Conservation (phyloP, 2,329 filamentous ascomycete genomes). For the Sclerotinia glacialis region DNA sequence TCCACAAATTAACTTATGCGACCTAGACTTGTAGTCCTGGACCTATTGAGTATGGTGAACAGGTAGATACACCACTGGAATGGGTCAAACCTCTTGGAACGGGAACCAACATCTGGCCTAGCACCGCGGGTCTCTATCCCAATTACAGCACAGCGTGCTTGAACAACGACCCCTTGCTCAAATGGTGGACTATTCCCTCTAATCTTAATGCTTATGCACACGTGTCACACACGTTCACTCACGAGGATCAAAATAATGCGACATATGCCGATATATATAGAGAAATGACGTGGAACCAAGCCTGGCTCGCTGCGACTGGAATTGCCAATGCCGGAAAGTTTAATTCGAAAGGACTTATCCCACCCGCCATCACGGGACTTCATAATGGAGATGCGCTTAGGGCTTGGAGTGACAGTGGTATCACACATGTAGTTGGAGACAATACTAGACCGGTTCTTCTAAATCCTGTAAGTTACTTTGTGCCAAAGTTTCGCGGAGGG, state of each 20-base stretch:
- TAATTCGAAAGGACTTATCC: constrained; percentile 55
- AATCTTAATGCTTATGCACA: constrained; percentile 56
- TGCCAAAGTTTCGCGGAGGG: not conserved
- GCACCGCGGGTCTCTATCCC: constrained; percentile 31
- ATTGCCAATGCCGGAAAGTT: constrained; percentile 48
- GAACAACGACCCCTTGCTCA: constrained; percentile 48
- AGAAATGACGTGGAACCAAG: constrained; percentile 60
- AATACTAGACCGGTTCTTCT: constrained; percentile 56
- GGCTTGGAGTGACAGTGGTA: constrained; percentile 59
- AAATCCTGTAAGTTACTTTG: constrained; percentile 47
- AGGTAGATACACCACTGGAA: constrained; percentile 47
- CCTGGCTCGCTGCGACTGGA: constrained; percentile 55
- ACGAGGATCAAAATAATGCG: constrained; percentile 57
- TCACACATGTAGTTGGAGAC: constrained; percentile 59
- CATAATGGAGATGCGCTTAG: constrained; percentile 62
- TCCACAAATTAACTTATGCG: not conserved
- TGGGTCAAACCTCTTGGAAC: constrained; percentile 49
- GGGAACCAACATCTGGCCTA: constrained; percentile 50
- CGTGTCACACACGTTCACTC: constrained; percentile 62
- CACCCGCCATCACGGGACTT: constrained; percentile 61
- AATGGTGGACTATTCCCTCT: constrained; percentile 51
- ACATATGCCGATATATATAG: constrained; percentile 55
- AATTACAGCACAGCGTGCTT: constrained; percentile 43
- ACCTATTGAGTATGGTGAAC: constrained; percentile 47
- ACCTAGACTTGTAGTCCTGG: constrained; percentile 29